Evolutionary conservation across 192 early-diverging fungal species (phyloP).

Genomic region (Mortierella antarctica): DNA sequence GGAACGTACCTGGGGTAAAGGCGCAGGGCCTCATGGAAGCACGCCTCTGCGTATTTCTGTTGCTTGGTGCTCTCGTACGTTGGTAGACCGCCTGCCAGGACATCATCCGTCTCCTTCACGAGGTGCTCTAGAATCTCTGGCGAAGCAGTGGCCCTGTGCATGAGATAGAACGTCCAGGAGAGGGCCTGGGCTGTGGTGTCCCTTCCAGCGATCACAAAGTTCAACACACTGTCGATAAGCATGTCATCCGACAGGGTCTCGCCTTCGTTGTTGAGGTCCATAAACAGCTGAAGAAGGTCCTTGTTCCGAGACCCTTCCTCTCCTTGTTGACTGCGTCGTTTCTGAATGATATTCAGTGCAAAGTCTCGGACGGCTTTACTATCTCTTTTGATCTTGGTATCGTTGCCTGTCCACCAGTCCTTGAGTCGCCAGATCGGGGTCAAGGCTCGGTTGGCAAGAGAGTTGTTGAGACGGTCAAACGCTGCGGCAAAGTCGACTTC

Average conservation of each 20-base stretch:
- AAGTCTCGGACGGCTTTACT: constrained; percentile 26
- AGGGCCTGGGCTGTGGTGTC: constrained; percentile 68
- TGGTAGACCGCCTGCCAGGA: constrained; percentile 20
- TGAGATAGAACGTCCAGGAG: constrained; percentile 53
- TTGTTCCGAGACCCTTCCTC: constrained; percentile 11
- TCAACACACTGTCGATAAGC: constrained; percentile 57
- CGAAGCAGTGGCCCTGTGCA: constrained; percentile 51
- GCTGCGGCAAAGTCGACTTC: constrained; percentile 56
- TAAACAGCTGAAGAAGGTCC: constrained; percentile 59
- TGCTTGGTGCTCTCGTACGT: constrained; percentile 45
- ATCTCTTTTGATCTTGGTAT: constrained; percentile 9
- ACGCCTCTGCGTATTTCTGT: constrained; percentile 46
- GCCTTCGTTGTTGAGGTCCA: constrained; percentile 52
- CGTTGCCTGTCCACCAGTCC: constrained; percentile 33
- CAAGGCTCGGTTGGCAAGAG: constrained; percentile 14
- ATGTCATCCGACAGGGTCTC: constrained; percentile 43
- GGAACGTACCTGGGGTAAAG: constrained; percentile 58
- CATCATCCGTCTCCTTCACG: constrained; percentile 37
- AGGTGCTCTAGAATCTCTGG: constrained; percentile 37
- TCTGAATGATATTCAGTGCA: constrained; percentile 34
- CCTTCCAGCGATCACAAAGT: constrained; percentile 59
- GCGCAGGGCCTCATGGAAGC: constrained; percentile 70
- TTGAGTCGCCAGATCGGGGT: constrained; percentile 32
- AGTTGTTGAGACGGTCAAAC: constrained; percentile 61
- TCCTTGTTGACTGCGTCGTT: constrained; percentile 11